A percentile compares a stretch with the other conserved stretches of the same genome.
Evolutionary conservation across 2,329 filamentous ascomycete species (phyloP).

Genomic region (Tolypocladium cylindrosporum): DNA sequence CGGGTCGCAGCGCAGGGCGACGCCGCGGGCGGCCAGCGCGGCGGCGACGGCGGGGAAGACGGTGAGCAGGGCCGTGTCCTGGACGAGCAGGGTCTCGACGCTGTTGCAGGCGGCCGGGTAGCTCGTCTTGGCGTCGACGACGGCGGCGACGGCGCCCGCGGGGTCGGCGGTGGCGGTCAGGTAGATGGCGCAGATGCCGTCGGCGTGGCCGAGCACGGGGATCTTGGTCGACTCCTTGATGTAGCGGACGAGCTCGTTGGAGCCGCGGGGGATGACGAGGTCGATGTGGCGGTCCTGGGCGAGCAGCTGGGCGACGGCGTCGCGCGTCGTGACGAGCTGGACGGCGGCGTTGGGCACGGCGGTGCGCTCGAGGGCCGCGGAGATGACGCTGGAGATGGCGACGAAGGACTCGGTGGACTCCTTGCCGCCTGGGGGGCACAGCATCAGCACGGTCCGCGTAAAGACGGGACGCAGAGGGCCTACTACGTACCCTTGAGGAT

Average conservation of each 20-base stretch:
- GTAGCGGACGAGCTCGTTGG: conserved; percentile 80
- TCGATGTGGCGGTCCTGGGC: conserved; percentile 82
- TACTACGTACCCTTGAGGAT: conserved; percentile 75
- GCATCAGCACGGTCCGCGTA: background rate
- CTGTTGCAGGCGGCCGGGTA: conserved; percentile 96
- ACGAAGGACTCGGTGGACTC: conserved; percentile 94
- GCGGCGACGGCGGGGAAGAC: conserved; percentile 63
- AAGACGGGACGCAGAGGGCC: background rate
- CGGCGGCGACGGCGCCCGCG: conserved; percentile 60
- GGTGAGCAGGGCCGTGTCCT: conserved; percentile 57
- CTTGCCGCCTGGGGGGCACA: conserved; percentile 61
- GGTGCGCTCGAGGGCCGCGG: conserved; percentile 60
- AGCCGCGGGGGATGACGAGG: conserved; percentile 85
- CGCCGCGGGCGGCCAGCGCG: conserved; percentile 65
- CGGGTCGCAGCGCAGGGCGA: conserved; percentile 72
- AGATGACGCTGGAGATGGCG: conserved; percentile 80
- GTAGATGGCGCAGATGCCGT: conserved; percentile 84
- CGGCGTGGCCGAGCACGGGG: conserved; percentile 90
- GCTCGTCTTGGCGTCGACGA: conserved; percentile 86
- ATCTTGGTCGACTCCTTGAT: conserved; percentile 90
- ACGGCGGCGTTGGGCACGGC: conserved; percentile 77
- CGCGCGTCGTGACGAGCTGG: conserved; percentile 87
- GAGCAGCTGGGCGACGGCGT: conserved; percentile 82
- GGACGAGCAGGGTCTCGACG: conserved; percentile 82
- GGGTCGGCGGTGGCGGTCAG: conserved; percentile 69